These are phyloP conservation scores for Trichophyton simii DNA, from an alignment of 2,329 filamentous ascomycete species.

Conservation along the genomic window DNA sequence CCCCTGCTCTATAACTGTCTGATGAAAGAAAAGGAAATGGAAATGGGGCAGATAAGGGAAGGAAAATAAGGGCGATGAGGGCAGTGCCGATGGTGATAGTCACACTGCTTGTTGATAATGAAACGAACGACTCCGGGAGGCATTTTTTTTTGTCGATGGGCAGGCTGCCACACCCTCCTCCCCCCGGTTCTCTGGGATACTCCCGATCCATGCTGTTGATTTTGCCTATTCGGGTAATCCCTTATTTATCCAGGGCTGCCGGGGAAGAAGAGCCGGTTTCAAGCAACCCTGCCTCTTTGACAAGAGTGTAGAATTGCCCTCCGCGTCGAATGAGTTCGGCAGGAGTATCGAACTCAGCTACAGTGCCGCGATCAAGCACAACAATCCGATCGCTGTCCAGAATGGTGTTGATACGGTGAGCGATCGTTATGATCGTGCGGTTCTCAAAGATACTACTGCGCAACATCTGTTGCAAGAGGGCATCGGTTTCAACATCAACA, in stretches of 20 bases:
- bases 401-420: conserved; percentile 96
- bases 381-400: conserved; percentile 79
- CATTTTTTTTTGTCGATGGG: background rate
- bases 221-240: background rate
- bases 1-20: background rate
- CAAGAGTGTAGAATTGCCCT: conserved; percentile 77
- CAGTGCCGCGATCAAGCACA: conserved; percentile 78
- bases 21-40: background rate
- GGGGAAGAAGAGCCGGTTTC: conserved; percentile 19
- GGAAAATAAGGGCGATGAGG: no score
- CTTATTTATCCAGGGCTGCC: background rate
- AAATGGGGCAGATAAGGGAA: background rate
- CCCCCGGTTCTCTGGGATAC: background rate
- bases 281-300: conserved; percentile 75
- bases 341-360: conserved; percentile 87
- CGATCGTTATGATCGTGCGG: conserved; percentile 94
- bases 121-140: background rate
- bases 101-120: background rate
- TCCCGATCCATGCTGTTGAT: background rate
- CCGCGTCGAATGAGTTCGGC: conserved; percentile 59
- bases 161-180: background rate
- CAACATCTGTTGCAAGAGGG: conserved; percentile 51
- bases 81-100: no score
- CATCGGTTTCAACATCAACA: conserved; percentile 58
- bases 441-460: conserved; percentile 64